Percentiles rank a stretch among this genome's conserved stretches.
Conservation (phyloP, 1,284 basidiomycete genomes). For the Spongiforma sp. region DNA sequence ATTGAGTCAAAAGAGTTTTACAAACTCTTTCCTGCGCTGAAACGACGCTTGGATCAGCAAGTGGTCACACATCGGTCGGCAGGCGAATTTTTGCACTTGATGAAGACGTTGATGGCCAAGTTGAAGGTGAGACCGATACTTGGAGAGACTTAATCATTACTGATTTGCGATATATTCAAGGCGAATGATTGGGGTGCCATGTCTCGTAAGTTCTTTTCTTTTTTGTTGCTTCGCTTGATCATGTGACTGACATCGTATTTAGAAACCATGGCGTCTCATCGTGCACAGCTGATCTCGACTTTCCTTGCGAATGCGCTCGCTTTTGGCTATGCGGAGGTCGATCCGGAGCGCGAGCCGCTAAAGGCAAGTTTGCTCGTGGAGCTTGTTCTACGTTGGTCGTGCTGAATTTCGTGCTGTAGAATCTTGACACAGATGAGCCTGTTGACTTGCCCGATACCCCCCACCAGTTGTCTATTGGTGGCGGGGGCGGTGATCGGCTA, state of each 20-base stretch:
- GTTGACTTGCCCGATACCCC: constrained; percentile 44
- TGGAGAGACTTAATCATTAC: too few species aligned
- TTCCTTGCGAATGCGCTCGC: constrained; percentile 51
- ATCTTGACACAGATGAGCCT: constrained; percentile 51
- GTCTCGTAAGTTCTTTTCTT: constrained; percentile 49
- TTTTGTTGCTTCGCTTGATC: not conserved
- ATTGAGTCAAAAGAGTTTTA: constrained; percentile 66
- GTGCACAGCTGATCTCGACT: constrained; percentile 48
- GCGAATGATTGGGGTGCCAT: constrained; percentile 68
- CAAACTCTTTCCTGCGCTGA: constrained; percentile 51
- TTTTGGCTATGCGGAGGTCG: constrained; percentile 51
- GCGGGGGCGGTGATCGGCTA: constrained; percentile 21
- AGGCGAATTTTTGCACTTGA: constrained; percentile 52
- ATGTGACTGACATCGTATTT: not conserved
- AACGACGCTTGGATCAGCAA: constrained; percentile 52
- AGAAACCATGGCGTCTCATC: constrained; percentile 64
- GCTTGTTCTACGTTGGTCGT: rapidly evolving
- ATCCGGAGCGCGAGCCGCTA: constrained; percentile 51
- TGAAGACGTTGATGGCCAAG: constrained; percentile 17
- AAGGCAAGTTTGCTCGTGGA: constrained; percentile 42
- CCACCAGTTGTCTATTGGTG: constrained; percentile 44
- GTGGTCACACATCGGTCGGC: constrained; percentile 52
- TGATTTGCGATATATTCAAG: too few species aligned
- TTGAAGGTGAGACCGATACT: too few species aligned
- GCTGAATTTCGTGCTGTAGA: constrained; percentile 36